Percentiles rank a stretch among this genome's conserved stretches.
Conservation (phyloP, 257 asterid genomes). For the Solanum boliviense region DNA sequence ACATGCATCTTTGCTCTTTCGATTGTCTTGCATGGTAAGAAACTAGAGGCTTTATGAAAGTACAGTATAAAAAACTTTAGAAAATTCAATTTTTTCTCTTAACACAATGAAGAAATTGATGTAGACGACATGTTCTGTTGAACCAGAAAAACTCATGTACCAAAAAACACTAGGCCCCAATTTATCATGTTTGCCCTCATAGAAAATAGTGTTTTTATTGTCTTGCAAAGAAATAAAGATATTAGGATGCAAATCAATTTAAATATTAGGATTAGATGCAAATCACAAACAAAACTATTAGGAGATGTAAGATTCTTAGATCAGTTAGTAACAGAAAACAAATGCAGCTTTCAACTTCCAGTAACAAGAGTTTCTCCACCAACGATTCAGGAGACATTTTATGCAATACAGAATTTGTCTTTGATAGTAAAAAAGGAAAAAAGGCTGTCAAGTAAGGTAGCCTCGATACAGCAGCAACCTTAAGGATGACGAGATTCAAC, state of each 20-base stretch:
- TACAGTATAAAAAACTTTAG: no score
- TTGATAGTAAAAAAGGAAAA: neutral
- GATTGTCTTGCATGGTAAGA: neutral
- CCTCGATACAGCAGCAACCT: neutral
- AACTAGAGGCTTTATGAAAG: no score
- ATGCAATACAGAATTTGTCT: neutral
- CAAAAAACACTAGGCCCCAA: neutral
- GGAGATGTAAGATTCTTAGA: neutral
- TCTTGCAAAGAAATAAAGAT: neutral
- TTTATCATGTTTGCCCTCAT: neutral
- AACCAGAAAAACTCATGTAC: neutral
- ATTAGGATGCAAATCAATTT: neutral
- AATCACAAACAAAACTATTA: neutral
- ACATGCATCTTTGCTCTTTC: neutral
- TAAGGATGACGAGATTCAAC: neutral
- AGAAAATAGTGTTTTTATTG: neutral
- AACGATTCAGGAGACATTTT: neutral
- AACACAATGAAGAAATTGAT: no score
- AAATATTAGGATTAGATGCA: neutral
- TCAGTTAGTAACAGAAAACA: neutral
- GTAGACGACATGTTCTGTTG: no score
- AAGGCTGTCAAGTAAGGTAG: neutral
- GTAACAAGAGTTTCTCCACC: neutral
- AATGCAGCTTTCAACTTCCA: neutral
- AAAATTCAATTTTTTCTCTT: no score